Conservation (phyloP, 2,329 filamentous ascomycete species). For the Penicillium sp. region DNA sequence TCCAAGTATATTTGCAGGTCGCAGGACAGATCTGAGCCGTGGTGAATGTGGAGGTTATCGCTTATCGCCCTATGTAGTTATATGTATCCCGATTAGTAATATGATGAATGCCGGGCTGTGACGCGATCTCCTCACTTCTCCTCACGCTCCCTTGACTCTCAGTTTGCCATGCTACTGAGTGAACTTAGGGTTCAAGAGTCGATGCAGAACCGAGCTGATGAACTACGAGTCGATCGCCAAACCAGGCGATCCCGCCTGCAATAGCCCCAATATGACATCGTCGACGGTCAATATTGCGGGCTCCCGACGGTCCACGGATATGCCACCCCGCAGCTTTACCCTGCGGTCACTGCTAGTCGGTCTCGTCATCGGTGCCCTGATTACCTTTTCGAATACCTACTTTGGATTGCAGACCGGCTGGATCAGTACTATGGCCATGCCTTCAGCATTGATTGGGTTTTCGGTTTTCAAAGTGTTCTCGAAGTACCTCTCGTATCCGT, state of each 20-base stretch:
- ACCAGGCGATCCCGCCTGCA: conserved; percentile 33
- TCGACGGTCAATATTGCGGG: conserved; percentile 5
- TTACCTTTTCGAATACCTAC: conserved; percentile 97
- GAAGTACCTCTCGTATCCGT: conserved; percentile 75
- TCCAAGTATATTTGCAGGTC: not conserved
- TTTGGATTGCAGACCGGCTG: conserved; percentile 93
- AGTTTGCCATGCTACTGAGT: not conserved
- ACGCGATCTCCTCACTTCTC: conserved; percentile 6
- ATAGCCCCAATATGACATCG: conserved; percentile 10
- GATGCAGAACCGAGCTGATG: conserved; percentile 29
- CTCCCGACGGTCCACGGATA: conserved; percentile 20
- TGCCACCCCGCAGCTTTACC: conserved; percentile 72
- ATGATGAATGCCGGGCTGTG: not conserved
- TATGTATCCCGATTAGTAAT: conserved; percentile 9
- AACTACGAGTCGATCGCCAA: conserved; percentile 44
- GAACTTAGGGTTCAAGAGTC: not conserved
- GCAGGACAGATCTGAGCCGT: not conserved
- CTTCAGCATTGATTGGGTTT: conserved; percentile 90
- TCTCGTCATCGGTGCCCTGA: conserved; percentile 81
- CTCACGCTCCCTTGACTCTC: not conserved
- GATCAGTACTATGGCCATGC: conserved; percentile 94
- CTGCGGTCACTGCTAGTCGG: conserved; percentile 79
- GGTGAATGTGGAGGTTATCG: not conserved
- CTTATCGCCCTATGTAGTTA: conserved; percentile 14
- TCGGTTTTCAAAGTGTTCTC: conserved; percentile 85